These are phyloP conservation scores for Immersiporthe knoxdaviesiana DNA, from an alignment of 2,329 filamentous ascomycete genomes.

Conservation along the genomic window DNA sequence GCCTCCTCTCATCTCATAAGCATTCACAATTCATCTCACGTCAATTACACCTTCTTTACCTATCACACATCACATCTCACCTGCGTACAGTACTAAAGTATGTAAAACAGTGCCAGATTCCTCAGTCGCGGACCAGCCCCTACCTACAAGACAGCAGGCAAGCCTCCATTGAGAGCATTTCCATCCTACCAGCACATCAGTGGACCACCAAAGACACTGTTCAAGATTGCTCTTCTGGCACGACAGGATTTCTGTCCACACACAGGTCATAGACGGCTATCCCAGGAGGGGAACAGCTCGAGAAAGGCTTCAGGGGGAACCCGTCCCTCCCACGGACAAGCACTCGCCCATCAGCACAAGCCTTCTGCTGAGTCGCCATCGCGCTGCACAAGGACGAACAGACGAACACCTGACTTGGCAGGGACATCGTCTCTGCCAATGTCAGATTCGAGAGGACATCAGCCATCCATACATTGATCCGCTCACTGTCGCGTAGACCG, in stretches of 20 bases:
- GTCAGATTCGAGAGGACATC: not conserved
- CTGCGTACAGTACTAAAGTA: too few relatives aligned
- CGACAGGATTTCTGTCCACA: not conserved
- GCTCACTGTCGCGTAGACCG: not conserved
- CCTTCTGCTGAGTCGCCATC: not conserved
- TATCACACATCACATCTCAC: not conserved
- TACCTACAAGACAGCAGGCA: not conserved
- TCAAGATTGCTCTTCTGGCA: not conserved
- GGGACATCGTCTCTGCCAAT: not conserved
- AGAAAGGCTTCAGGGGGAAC: too few relatives aligned
- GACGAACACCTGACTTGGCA: not conserved
- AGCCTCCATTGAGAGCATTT: not conserved
- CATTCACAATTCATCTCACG: not conserved
- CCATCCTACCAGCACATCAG: not conserved
- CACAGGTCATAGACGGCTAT: not conserved
- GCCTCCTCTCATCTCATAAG: not conserved
- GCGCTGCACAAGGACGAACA: not conserved
- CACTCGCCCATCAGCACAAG: not conserved
- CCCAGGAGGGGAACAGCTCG: too few relatives aligned
- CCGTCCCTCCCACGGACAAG: not conserved
- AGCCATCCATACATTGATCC: not conserved
- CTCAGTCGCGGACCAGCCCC: not conserved
- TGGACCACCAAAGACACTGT: not conserved
- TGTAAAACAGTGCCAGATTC: not conserved
- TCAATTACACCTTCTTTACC: not conserved